Base-by-base conservation (phyloP, 2,329 filamentous ascomycete species). In the Fusarium sp. region DNA sequence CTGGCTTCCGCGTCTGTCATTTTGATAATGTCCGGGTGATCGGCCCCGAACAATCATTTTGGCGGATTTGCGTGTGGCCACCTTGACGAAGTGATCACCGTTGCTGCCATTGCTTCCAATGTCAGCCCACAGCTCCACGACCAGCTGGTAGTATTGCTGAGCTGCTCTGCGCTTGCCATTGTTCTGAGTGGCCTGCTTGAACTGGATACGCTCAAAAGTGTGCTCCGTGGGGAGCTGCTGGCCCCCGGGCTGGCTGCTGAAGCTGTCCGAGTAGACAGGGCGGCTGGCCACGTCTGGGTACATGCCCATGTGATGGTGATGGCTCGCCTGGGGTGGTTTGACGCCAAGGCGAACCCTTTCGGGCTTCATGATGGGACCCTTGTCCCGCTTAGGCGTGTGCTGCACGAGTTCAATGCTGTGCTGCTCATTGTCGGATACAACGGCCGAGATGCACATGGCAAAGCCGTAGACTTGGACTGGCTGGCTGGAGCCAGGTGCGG, bases 161-260 rank as follows among this genome's bases (percentile, higher is more conserved):
- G 93, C 93, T 1, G 93, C 93, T 61, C 94, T 86, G 71, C 94
- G 86, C 79, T 97, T 97, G 50, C 93, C 93, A 72, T 97, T 97
- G 81, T 97, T 97, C 23, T 93, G 93, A 0, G 93, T 97, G 1
- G 94, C 93, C 70, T 93, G 92, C 78, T 97, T 96, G 85, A 97
- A 97, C 74, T 97, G 93, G 56, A 97, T 96, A 10, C 94, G 89
- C 77, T 97, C 93, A 76, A 96, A 97, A 0, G 85, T 88, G 68
- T 88, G 84, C 70, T 89, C 86, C 6, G 81, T 85, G 5, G 84
- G 82, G 14, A 81, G 79, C 76, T 51, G 77, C 70, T 82, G 79
- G 33, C 78, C 73, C 23, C 72, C 67, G 2, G 72, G 61, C 29
- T 76, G 75, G 27, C 70, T 58, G 25, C 65, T 69, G 64, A 83